Conservation (phyloP, 768 basidiomycete species). For the Rhizopogon vesiculosus region DNA sequence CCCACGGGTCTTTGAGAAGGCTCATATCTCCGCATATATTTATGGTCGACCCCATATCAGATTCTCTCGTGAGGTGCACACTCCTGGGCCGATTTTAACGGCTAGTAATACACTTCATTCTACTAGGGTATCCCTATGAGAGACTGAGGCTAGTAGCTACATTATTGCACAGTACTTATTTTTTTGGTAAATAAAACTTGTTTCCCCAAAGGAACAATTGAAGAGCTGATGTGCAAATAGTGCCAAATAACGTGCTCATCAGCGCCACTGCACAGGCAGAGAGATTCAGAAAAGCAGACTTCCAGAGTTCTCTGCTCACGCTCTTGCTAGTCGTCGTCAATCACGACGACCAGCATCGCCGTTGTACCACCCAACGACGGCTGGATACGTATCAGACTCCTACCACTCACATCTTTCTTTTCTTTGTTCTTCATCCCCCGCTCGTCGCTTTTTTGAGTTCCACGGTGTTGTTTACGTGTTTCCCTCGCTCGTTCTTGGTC, state of each 20-base stretch:
- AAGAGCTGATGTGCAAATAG: constrained; percentile 14
- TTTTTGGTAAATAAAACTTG: neutral
- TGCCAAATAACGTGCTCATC: constrained; percentile 2
- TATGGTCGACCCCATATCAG: neutral
- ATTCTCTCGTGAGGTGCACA: neutral
- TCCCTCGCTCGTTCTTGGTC: constrained; percentile 37
- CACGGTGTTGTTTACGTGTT: constrained; percentile 22
- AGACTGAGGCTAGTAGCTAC: too few species aligned
- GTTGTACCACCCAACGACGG: constrained; percentile 2
- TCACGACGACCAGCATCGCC: constrained; percentile 20
- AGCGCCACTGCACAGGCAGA: neutral
- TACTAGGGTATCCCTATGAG: too few species aligned
- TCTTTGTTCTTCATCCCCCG: constrained; percentile 16
- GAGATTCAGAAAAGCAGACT: constrained; percentile 3
- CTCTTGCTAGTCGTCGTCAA: constrained; percentile 27
- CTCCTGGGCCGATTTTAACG: neutral
- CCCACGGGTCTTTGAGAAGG: neutral
- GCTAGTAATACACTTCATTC: too few species aligned
- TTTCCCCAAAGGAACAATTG: neutral
- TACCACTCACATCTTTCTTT: constrained; percentile 4
- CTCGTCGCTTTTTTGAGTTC: constrained; percentile 10
- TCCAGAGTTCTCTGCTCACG: constrained; percentile 24
- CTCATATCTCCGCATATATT: neutral
- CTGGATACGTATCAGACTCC: neutral
- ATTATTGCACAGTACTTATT: neutral